Evolutionary conservation across 768 basidiomycete genomes (phyloP).

Genomic region (Leccinum barrowsii): DNA sequence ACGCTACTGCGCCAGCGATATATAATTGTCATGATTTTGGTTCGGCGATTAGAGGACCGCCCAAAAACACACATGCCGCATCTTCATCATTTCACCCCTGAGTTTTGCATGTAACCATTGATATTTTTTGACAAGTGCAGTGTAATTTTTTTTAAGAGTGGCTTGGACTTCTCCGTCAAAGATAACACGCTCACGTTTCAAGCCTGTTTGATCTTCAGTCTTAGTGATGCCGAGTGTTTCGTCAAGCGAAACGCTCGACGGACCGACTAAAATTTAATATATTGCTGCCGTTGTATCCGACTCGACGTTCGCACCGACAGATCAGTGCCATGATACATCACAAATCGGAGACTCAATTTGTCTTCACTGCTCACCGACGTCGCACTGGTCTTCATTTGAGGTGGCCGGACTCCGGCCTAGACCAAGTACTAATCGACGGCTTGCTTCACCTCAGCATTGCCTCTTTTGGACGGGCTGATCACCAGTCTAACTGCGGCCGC

Average conservation of each 20-base stretch:
- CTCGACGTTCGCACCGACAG: background rate
- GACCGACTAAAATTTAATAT: background rate
- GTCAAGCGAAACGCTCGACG: background rate
- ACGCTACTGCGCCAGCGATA: background rate
- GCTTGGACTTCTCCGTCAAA: background rate
- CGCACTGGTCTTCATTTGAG: background rate
- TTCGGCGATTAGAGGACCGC: background rate
- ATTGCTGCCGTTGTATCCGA: background rate
- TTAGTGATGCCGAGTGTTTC: background rate
- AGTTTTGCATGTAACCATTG: conserved; percentile 2
- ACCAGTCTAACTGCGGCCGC: background rate
- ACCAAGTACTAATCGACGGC: too few species aligned
- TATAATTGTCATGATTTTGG: too few species aligned
- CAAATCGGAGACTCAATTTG: background rate
- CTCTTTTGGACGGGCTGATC: too few species aligned
- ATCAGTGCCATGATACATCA: background rate
- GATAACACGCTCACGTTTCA: background rate
- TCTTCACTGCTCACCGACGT: background rate
- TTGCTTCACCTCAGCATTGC: too few species aligned
- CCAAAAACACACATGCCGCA: background rate
- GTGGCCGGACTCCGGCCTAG: background rate
- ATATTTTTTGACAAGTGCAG: background rate
- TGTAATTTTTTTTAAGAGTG: background rate
- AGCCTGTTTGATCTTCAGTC: background rate
- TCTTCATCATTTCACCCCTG: background rate